Evolutionary conservation across 805 yeast genomes (phyloP).

Genomic region (Barnettozyma populi): DNA sequence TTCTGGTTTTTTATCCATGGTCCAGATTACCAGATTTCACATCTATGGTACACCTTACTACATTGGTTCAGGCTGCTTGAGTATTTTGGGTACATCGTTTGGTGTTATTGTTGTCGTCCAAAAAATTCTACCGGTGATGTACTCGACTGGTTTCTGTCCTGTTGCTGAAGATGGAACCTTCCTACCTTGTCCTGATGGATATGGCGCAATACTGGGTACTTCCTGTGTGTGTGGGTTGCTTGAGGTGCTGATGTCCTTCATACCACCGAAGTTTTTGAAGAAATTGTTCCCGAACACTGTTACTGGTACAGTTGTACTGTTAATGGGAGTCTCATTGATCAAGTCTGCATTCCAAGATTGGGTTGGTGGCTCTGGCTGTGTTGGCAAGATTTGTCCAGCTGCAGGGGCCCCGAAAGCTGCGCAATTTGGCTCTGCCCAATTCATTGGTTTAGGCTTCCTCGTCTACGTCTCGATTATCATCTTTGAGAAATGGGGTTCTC

Average conservation of each 20-base stretch:
- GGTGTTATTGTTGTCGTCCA: constrained; percentile 79
- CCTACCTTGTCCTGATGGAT: constrained; percentile 84
- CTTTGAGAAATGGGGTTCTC: constrained; percentile 86
- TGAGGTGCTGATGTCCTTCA: constrained; percentile 66
- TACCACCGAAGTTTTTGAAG: constrained; percentile 70
- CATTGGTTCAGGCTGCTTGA: constrained; percentile 84
- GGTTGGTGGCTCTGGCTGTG: constrained; percentile 81
- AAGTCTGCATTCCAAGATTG: constrained; percentile 76
- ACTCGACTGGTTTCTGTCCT: constrained; percentile 63
- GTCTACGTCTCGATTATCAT: constrained; percentile 70
- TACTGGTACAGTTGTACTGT: constrained; percentile 86
- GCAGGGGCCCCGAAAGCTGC: constrained; percentile 50
- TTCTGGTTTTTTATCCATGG: constrained; percentile 61
- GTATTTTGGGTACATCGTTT: constrained; percentile 88
- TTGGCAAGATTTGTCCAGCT: constrained; percentile 41
- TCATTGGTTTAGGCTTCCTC: constrained; percentile 80
- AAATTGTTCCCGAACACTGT: constrained; percentile 81
- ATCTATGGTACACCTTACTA: constrained; percentile 69
- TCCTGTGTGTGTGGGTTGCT: constrained; percentile 68
- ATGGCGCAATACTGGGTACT: constrained; percentile 78
- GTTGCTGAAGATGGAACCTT: constrained; percentile 55
- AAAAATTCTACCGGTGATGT: constrained; percentile 78
- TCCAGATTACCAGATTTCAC: constrained; percentile 80
- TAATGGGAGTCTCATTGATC: constrained; percentile 72
- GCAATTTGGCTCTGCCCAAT: constrained; percentile 86